Evolutionary conservation across 768 basidiomycete genomes (phyloP).

Genomic region (Amylocystis lapponica): DNA sequence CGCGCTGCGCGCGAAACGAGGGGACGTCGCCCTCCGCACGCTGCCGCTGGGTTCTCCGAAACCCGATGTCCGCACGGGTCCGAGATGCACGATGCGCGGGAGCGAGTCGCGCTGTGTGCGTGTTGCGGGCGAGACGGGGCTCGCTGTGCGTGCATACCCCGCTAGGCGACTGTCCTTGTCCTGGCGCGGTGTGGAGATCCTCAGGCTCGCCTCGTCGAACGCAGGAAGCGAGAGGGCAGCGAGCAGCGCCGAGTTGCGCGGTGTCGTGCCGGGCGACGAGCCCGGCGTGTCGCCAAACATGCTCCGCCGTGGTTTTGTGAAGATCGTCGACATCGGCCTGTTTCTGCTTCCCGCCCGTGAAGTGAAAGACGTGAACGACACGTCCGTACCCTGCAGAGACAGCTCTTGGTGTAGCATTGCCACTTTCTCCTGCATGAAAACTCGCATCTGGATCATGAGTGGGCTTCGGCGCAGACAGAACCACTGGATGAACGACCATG

Average conservation of each 20-base stretch:
- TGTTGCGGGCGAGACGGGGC: slow-evolving; percentile 28
- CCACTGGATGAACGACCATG: slow-evolving; percentile 70
- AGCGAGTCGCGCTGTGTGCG: slow-evolving; percentile 32
- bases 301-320: slow-evolving; percentile 51
- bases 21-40: slow-evolving; percentile 2
- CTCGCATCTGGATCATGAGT: slow-evolving; percentile 58
- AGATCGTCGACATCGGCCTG: slow-evolving; percentile 45
- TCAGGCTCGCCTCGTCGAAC: slow-evolving; percentile 15
- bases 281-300: slow-evolving; percentile 25
- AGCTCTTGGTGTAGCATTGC: slow-evolving; percentile 49
- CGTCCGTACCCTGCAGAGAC: slow-evolving; percentile 21
- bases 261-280: slow-evolving; percentile 32
- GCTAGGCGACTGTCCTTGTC: slow-evolving; percentile 26
- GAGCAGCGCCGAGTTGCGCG: slow-evolving; percentile 37
- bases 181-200: slow-evolving; percentile 13
- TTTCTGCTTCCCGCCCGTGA: slow-evolving; percentile 22
- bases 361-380: slow-evolving; percentile 2
- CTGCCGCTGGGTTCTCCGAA: neutral
- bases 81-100: slow-evolving; percentile 56
- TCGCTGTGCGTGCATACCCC: slow-evolving; percentile 37
- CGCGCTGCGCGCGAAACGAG: slow-evolving; percentile 6
- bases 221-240: slow-evolving; percentile 17
- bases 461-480: slow-evolving; percentile 58
- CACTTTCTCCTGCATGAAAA: slow-evolving; percentile 61
- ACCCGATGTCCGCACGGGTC: slow-evolving; percentile 36